These are phyloP conservation scores for Apiospora pterosperma DNA, from an alignment of 2,329 filamentous ascomycete species.

Conservation along the genomic window DNA sequence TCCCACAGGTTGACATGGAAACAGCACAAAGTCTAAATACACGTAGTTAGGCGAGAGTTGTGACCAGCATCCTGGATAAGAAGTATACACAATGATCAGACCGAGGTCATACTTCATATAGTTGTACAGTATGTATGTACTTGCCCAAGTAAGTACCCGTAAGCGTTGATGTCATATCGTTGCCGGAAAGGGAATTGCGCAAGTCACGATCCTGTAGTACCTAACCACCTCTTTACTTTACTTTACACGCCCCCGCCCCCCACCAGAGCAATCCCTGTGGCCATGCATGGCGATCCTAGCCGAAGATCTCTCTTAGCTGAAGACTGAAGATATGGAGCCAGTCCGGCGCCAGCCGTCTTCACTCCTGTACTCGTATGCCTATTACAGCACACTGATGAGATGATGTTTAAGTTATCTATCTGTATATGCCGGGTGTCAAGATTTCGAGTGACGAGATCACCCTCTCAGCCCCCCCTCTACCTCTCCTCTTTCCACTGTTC, in stretches of 20 bases:
- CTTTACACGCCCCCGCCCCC: too few species aligned
- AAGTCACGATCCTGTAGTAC: neutral
- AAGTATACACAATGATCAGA: neutral
- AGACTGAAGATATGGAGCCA: neutral
- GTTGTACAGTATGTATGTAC: too few species aligned
- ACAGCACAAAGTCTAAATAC: too few species aligned
- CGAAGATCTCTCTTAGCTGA: neutral
- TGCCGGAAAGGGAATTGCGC: neutral
- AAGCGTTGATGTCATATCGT: neutral
- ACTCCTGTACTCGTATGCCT: neutral
- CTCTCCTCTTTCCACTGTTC: too few species aligned
- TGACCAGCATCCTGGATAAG: neutral
- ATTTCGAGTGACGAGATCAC: too few species aligned
- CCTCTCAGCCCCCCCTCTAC: too few species aligned
- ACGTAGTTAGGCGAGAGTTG: neutral
- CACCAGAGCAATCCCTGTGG: neutral
- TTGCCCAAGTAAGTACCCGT: too few species aligned
- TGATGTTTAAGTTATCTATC: too few species aligned
- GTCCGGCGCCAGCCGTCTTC: neutral
- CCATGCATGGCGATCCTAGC: neutral
- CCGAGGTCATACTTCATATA: neutral
- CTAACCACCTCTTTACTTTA: too few species aligned
- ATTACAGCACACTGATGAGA: neutral
- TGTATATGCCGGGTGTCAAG: too few species aligned
- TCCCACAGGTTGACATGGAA: neutral